phyloP scores from a whole-genome alignment of 139 green algal genomes.

The Closterium sp. region DNA sequence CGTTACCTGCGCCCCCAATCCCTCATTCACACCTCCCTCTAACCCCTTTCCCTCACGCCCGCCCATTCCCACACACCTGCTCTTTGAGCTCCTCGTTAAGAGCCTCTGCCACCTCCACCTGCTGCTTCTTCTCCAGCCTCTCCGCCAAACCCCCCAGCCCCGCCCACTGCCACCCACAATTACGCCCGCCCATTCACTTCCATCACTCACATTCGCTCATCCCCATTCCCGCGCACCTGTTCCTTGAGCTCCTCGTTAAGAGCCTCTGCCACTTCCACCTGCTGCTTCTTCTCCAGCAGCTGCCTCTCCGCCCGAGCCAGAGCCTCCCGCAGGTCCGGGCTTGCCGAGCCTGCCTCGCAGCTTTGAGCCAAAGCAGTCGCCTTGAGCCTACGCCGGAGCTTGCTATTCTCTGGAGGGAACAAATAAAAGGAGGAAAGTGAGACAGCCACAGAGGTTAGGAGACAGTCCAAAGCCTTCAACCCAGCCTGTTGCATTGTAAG shows the following conservation, averaged over 20 bases:
- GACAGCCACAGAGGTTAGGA: too few species aligned
- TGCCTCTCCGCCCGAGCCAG: background rate
- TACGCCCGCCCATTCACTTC: too few species aligned
- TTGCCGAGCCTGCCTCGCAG: background rate
- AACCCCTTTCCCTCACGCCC: too few species aligned
- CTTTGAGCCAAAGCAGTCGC: background rate
- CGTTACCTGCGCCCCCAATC: too few species aligned
- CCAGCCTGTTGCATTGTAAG: too few species aligned
- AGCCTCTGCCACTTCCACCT: background rate
- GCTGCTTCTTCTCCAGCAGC: background rate
- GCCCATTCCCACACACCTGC: background rate
- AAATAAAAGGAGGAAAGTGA: background rate
- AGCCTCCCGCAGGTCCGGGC: background rate
- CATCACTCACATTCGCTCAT: too few species aligned
- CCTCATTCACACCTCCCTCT: background rate
- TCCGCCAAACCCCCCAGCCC: too few species aligned
- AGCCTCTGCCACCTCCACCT: background rate
- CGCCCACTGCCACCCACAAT: background rate
- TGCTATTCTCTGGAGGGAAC: background rate
- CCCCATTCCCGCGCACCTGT: too few species aligned
- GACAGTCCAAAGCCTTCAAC: too few species aligned
- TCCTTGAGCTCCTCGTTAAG: background rate
- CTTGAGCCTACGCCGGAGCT: background rate
- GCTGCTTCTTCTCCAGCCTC: background rate
- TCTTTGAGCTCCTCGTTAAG: background rate